Conservation (phyloP, 495 filamentous ascomycete genomes). For the Neurospora discreta region DNA sequence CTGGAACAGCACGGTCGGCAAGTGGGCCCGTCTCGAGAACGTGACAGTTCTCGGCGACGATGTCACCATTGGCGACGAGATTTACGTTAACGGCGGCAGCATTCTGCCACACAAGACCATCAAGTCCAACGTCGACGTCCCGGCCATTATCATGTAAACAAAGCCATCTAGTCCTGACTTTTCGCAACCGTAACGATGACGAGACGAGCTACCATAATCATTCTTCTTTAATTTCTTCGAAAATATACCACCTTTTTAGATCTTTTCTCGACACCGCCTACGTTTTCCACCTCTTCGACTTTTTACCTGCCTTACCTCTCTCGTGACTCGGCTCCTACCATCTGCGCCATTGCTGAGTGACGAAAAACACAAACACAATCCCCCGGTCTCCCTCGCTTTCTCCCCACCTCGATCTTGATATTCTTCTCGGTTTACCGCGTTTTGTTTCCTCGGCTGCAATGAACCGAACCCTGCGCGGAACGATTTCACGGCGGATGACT, state of each 20-base stretch:
- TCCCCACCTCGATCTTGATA: neutral
- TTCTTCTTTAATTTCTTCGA: neutral
- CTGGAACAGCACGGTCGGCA: slow-evolving; percentile 94
- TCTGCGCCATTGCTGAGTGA: neutral
- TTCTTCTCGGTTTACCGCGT: neutral
- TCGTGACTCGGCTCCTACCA: neutral
- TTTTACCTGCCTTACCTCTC: neutral
- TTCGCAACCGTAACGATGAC: neutral
- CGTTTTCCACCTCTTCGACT: neutral
- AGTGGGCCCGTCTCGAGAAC: slow-evolving; percentile 95
- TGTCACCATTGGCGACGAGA: slow-evolving; percentile 96
- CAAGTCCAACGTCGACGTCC: slow-evolving; percentile 93
- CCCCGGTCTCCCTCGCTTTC: neutral
- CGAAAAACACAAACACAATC: neutral
- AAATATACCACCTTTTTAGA: neutral
- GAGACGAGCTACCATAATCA: neutral
- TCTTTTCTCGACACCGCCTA: neutral
- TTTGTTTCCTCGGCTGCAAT: neutral
- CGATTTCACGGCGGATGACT: neutral
- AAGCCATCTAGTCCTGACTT: neutral
- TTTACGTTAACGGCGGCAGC: slow-evolving; percentile 97
- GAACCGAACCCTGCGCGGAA: neutral
- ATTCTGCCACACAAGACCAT: slow-evolving; percentile 98
- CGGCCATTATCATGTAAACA: slow-evolving; percentile 75
- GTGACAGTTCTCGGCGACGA: slow-evolving; percentile 96